Evolutionary conservation across 176 grass and related monocot genomes (phyloP).

Genomic region (Bromus sterilis): DNA sequence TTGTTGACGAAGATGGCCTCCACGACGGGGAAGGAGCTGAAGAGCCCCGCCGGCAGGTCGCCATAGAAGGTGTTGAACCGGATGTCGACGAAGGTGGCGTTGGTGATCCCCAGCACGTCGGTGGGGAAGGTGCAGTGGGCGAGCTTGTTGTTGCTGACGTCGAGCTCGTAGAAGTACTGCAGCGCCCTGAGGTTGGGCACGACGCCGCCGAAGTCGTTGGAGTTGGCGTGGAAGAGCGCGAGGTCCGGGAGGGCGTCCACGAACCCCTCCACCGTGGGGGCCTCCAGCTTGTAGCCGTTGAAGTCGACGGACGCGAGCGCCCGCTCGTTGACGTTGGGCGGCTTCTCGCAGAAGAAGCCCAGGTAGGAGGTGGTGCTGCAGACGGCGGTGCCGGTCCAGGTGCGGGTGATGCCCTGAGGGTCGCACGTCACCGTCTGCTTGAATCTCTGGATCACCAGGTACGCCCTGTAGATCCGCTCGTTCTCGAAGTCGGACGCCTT

Average conservation of each 20-base stretch:
- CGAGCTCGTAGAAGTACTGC: slow-evolving; percentile 86
- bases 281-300: slow-evolving; percentile 40
- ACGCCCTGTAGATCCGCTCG: slow-evolving; percentile 48
- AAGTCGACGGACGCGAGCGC: slow-evolving; percentile 85
- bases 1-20: slow-evolving; percentile 95
- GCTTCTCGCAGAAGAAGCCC: slow-evolving; percentile 66
- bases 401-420: not conserved
- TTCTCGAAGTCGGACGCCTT: slow-evolving; percentile 59
- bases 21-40: slow-evolving; percentile 38
- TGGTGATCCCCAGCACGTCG: slow-evolving; percentile 32
- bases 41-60: slow-evolving; percentile 33
- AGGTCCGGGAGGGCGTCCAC: slow-evolving; percentile 54
- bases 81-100: slow-evolving; percentile 84
- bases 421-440: slow-evolving; percentile 53
- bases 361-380: slow-evolving; percentile 30
- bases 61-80: slow-evolving; percentile 58
- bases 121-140: slow-evolving; percentile 28
- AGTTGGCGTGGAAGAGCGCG: slow-evolving; percentile 93
- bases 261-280: slow-evolving; percentile 15
- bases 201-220: slow-evolving; percentile 51
- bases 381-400: slow-evolving; percentile 41
- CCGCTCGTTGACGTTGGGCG: slow-evolving; percentile 9
- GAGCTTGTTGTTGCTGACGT: slow-evolving; percentile 87
- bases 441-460: slow-evolving; percentile 65
- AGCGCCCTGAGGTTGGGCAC: slow-evolving; percentile 25